Conservation (phyloP, 2,329 filamentous ascomycete species). For the Trichoderma harzianum region DNA sequence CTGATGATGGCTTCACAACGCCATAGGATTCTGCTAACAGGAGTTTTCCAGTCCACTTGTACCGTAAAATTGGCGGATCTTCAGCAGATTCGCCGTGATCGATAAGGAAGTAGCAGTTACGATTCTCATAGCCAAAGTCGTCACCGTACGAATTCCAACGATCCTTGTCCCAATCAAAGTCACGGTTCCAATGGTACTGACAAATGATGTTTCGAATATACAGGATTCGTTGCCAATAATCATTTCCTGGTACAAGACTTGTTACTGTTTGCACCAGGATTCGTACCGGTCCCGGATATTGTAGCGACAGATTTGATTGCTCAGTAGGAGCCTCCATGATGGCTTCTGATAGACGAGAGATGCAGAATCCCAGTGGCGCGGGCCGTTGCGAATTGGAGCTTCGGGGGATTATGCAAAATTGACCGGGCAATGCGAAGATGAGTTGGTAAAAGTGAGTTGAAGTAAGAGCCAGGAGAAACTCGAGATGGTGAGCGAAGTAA, state of each 20-base stretch:
- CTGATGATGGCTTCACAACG: not conserved
- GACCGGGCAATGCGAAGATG: not conserved
- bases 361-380: not conserved
- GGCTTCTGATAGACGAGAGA: not conserved
- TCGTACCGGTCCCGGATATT: not conserved
- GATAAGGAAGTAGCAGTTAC: not conserved
- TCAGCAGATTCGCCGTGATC: not conserved
- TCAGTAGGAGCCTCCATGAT: not conserved
- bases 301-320: not conserved
- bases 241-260: not conserved
- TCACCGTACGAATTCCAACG: not conserved
- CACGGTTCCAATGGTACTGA: not conserved
- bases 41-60: not conserved
- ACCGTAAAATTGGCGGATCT: not conserved
- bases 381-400: not conserved
- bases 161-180: not conserved
- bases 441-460: accelerated
- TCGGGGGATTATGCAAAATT: not conserved
- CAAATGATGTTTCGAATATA: not conserved
- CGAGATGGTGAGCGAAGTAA: not conserved
- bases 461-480: not conserved
- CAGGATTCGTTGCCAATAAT: not conserved
- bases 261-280: not conserved
- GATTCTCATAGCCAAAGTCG: not conserved
- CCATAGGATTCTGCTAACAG: not conserved